phyloP scores from a whole-genome alignment of 768 basidiomycete species.

The Phlegmacium glaucopus region DNA sequence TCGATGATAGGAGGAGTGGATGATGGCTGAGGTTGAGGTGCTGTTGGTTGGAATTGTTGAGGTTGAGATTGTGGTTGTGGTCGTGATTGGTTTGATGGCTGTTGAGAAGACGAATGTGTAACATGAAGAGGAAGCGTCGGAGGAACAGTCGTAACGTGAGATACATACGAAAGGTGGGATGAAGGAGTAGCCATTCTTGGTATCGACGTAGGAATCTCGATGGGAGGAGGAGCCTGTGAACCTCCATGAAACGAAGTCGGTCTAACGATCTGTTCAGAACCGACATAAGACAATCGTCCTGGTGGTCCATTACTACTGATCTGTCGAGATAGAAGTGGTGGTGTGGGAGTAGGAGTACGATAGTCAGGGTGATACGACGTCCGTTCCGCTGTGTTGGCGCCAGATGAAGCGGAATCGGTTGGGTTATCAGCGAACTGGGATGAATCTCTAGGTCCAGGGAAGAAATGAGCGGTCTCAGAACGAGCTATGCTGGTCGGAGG shows the following conservation, averaged over 20 bases:
- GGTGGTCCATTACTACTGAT: conserved; percentile 10
- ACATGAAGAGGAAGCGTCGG: conserved; percentile 1
- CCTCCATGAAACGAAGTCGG: conserved; percentile 13
- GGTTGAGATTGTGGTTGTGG: conserved; percentile 4
- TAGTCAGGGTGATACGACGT: conserved; percentile 19
- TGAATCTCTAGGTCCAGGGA: conserved; percentile 12
- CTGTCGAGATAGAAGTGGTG: conserved; percentile 8
- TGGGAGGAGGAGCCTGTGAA: conserved; percentile 10
- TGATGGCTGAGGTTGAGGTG: conserved; percentile 2
- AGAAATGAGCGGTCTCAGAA: conserved; percentile 14
- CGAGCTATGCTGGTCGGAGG: conserved; percentile 22
- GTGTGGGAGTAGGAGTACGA: conserved; percentile 6
- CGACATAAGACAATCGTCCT: conserved; percentile 12
- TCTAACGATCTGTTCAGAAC: conserved; percentile 10
- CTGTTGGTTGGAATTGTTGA: neutral
- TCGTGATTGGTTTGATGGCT: neutral
- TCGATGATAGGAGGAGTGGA: conserved; percentile 5
- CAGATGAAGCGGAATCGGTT: conserved; percentile 3
- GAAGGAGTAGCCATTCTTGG: neutral
- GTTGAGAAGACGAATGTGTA: neutral
- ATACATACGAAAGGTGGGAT: conserved; percentile 6
- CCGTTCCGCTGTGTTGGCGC: conserved; percentile 14
- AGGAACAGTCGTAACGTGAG: conserved; percentile 6
- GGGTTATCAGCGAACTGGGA: conserved; percentile 12
- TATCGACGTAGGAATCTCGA: conserved; percentile 6